These are phyloP conservation scores for Verruconis gallopava DNA, from an alignment of 2,329 filamentous ascomycete genomes.

Conservation along the genomic window DNA sequence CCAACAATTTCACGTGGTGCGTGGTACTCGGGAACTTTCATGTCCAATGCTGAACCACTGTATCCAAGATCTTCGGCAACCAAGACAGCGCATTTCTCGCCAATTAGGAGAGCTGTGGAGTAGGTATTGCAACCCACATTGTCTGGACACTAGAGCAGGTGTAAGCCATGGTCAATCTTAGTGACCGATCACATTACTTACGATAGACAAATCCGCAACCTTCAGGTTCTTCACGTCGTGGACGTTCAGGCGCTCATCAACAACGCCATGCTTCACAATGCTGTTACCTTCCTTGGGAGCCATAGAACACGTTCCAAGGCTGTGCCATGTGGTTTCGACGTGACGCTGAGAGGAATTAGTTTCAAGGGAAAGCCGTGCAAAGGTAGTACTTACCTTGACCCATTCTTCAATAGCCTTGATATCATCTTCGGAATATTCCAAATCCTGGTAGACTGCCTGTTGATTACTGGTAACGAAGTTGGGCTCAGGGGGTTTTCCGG, in stretches of 20 bases:
- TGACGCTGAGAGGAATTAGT: slow-evolving; percentile 37
- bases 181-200: not conserved
- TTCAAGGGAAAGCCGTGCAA: not conserved
- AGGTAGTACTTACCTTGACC: slow-evolving; percentile 25
- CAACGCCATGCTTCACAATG: slow-evolving; percentile 67
- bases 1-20: slow-evolving; percentile 32
- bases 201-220: slow-evolving; percentile 60
- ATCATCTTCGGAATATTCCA: slow-evolving; percentile 52
- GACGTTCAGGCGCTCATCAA: slow-evolving; percentile 66
- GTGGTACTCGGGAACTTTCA: slow-evolving; percentile 51
- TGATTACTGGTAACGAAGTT: slow-evolving; percentile 51
- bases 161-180: not conserved
- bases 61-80: slow-evolving; percentile 64
- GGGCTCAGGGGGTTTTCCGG: slow-evolving; percentile 37
- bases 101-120: slow-evolving; percentile 59
- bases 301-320: slow-evolving; percentile 60
- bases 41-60: slow-evolving; percentile 57
- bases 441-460: slow-evolving; percentile 45
- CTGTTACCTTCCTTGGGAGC: slow-evolving; percentile 62
- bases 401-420: slow-evolving; percentile 55
- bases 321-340: slow-evolving; percentile 65
- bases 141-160: slow-evolving; percentile 52
- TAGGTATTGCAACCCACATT: slow-evolving; percentile 55
- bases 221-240: slow-evolving; percentile 66
- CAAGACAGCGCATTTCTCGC: slow-evolving; percentile 60